Base-by-base conservation (phyloP, 1,284 basidiomycete genomes). In the Gomphus bonarii region DNA sequence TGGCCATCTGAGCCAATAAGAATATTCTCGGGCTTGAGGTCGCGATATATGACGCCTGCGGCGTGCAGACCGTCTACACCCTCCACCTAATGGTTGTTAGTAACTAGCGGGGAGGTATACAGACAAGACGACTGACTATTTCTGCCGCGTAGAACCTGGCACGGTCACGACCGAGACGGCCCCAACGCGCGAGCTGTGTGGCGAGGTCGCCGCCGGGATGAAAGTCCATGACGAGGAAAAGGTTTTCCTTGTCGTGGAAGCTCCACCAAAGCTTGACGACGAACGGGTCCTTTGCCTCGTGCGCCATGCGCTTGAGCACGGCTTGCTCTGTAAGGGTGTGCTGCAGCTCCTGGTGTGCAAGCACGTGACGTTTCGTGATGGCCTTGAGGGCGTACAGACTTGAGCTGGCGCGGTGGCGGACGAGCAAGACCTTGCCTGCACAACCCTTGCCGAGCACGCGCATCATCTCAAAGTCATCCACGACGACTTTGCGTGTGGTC, bases 391-490 rank as follows among this genome's bases (percentile, higher is more conserved):
- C 95, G 69, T 88, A 94, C 52, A 95, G 72, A 58, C 84, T 79
- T 44, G 78, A 65, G 18, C 83, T 82, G 12, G 74, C 73, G 69
- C 86, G 87, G 68, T 94, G 84, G 65, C 83, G 80, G 55, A 95
- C 92, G 55, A 95, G 80, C 48, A 95, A 72, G 11, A 95, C 92
- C 70, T 95, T 95, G 52, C 94, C 95, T 1, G 95, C 94, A 66
- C 94, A 97, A 1, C 95, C 95, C 72, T 95, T 97, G 14, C 95
- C 95, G 7, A 98, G 75, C 18, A 97, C 95, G 25, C 92, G 81
- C 77, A 97, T 87, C 80, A 97, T 91, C 72, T 97, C 91, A 69
- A 97, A 97, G 72, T 97, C 94, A 64, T 92, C 82, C 60, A 98
- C 78, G 48, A 75, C 73, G 33, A 89, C 86, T 68, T 89, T 88